A percentile compares a stretch with the other conserved stretches of the same genome.
These are phyloP conservation scores for Jasminum sambac DNA, from an alignment of 257 asterid genomes.

Conservation along the genomic window DNA sequence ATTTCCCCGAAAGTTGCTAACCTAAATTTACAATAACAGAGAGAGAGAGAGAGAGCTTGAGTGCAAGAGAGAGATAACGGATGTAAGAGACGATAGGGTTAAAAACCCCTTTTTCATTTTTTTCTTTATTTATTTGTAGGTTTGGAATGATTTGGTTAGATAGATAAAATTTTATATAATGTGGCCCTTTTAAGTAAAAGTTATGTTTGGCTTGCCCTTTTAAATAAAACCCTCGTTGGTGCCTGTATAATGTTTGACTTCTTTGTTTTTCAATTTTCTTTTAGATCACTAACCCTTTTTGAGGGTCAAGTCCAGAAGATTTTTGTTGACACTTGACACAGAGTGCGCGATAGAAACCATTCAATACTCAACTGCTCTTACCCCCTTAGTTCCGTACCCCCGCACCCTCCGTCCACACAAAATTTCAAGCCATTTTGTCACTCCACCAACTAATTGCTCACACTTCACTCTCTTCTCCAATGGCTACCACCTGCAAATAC, in stretches of 20 bases:
- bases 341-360: constrained; percentile 26
- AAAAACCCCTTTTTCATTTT: no score
- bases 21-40: no score
- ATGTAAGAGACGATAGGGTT: no score
- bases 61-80: no score
- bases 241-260: constrained; percentile 21
- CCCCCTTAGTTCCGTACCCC: no score
- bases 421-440: constrained; percentile 23
- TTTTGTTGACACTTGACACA: constrained; percentile 24
- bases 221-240: neutral
- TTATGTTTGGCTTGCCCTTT: no score
- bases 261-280: constrained; percentile 16
- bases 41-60: no score
- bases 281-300: constrained; percentile 1
- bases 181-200: no score
- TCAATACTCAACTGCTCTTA: constrained; percentile 18
- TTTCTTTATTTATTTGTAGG: no score
- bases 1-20: no score
- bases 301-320: constrained; percentile 10
- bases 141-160: no score
- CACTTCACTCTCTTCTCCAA: constrained; percentile 38
- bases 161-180: no score
- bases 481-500: constrained; percentile 49
- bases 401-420: constrained; percentile 4
- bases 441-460: neutral